These are phyloP conservation scores for Trypanosoma cruzi DNA, from an alignment of 208 protist genomes.

Conservation along the genomic window DNA sequence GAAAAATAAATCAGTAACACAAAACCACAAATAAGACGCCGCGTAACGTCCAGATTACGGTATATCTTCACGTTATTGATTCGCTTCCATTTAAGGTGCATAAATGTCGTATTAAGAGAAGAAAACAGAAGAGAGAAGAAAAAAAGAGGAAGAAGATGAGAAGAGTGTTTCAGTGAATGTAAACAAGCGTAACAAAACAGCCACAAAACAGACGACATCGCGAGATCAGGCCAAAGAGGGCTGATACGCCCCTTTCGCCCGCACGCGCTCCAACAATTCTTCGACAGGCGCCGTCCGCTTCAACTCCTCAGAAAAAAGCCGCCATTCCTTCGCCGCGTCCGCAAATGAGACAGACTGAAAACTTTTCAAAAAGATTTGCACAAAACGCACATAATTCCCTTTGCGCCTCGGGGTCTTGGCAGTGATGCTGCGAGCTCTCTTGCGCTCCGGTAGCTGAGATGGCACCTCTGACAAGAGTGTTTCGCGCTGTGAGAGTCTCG, in stretches of 20 bases:
- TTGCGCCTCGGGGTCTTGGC: constrained; percentile 2
- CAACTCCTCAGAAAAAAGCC: constrained; percentile 10
- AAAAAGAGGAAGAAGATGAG: too few relatives aligned
- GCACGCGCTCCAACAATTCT: constrained; percentile 17
- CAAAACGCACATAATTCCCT: constrained; percentile 37
- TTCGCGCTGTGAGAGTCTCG: constrained; percentile 2
- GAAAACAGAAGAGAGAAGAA: too few relatives aligned
- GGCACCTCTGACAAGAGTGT: not conserved
- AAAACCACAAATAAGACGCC: not conserved
- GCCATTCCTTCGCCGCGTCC: constrained; percentile 43
- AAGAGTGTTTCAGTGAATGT: too few relatives aligned
- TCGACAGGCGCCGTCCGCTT: constrained; percentile 16
- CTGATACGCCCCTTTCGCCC: constrained; percentile 13
- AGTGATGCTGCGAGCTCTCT: constrained; percentile 1
- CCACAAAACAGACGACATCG: too few relatives aligned
- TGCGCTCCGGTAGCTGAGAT: constrained; percentile 3
- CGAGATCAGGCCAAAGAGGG: not conserved
- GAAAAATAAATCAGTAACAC: not conserved
- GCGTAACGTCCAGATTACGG: not conserved
- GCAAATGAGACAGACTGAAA: constrained; percentile 43
- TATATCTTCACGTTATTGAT: not conserved
- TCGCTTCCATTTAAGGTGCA: not conserved
- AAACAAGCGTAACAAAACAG: too few relatives aligned
- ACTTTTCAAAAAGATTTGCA: constrained; percentile 35
- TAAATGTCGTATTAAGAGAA: not conserved